Evolutionary conservation across 345 rosid genomes (phyloP).

Genomic region (Xanthoceras sorbifolium): DNA sequence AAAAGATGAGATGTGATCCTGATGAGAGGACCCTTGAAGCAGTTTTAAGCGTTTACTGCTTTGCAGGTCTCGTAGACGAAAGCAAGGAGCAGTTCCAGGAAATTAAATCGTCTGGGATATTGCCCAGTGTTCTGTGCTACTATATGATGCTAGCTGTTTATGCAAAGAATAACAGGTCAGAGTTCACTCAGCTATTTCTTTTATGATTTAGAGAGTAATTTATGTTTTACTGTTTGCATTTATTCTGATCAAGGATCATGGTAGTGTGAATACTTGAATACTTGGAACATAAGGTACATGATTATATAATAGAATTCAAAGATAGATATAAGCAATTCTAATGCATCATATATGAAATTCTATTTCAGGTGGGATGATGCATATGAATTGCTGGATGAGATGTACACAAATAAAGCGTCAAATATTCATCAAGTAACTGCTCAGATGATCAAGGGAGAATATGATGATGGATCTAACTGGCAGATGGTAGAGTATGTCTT

Average conservation of each 20-base stretch:
- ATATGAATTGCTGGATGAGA: slow-evolving; percentile 72
- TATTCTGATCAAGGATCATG: not conserved
- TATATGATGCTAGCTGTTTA: slow-evolving; percentile 95
- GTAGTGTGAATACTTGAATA: slow-evolving; percentile 2
- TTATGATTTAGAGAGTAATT: slow-evolving; percentile 10
- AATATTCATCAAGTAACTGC: slow-evolving; percentile 88
- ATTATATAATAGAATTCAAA: not conserved
- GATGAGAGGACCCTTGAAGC: slow-evolving; percentile 92
- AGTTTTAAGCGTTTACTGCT: slow-evolving; percentile 79
- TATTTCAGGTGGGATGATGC: slow-evolving; percentile 81
- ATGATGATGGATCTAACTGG: slow-evolving; percentile 87
- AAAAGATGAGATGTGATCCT: slow-evolving; percentile 74
- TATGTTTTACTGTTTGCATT: slow-evolving; percentile 5
- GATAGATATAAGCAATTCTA: slow-evolving; percentile 1
- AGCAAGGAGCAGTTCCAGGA: slow-evolving; percentile 89
- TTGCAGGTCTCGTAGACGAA: slow-evolving; percentile 87
- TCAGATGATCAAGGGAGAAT: slow-evolving; percentile 93
- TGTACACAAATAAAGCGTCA: slow-evolving; percentile 70
- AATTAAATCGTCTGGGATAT: slow-evolving; percentile 74
- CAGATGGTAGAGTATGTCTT: slow-evolving; percentile 88
- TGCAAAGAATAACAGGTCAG: slow-evolving; percentile 79
- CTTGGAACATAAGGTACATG: slow-evolving; percentile 6
- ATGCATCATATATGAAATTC: no score
- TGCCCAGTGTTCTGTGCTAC: slow-evolving; percentile 87
- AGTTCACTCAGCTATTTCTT: slow-evolving; percentile 17